Percentiles rank a stretch among this genome's conserved stretches.
Conservation (phyloP, 305 asterid genomes). For the Solanum hybrid region DNA sequence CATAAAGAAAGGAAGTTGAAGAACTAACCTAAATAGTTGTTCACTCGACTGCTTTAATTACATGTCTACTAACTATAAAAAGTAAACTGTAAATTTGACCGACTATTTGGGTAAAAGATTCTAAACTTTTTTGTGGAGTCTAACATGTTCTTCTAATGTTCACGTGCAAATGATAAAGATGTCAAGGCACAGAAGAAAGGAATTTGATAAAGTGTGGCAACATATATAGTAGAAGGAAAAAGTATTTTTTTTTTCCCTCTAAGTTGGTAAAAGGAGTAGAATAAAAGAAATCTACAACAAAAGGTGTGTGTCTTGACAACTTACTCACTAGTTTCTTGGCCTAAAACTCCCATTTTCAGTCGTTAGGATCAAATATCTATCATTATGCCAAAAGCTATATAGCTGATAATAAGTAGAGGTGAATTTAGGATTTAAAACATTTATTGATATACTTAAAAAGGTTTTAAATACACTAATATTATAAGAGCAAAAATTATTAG, state of each 20-base stretch:
- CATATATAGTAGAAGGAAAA: not conserved
- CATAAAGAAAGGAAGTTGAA: not conserved
- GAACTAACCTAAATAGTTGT: not conserved
- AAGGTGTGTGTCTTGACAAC: not conserved
- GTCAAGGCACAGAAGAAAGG: slow-evolving; percentile 7
- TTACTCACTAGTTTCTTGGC: not conserved
- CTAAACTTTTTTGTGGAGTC: not conserved
- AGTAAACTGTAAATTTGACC: not conserved
- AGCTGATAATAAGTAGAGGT: not conserved
- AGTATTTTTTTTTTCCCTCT: not conserved
- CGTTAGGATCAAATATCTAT: not conserved
- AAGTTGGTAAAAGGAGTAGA: not conserved
- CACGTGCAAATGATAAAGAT: not conserved
- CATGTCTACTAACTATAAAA: not conserved
- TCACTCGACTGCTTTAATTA: not conserved
- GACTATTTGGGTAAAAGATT: not conserved
- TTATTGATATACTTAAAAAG: not conserved
- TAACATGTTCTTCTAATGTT: not conserved
- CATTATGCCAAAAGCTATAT: not conserved
- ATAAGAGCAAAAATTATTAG: not conserved
- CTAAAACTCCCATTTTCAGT: not conserved
- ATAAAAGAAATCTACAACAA: slow-evolving; percentile 2
- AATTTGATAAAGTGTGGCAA: slow-evolving; percentile 1
- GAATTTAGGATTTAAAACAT: not conserved
- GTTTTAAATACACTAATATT: not conserved